Conservation (phyloP, 352 stramenopile species). For the Phytophthora syringae region DNA sequence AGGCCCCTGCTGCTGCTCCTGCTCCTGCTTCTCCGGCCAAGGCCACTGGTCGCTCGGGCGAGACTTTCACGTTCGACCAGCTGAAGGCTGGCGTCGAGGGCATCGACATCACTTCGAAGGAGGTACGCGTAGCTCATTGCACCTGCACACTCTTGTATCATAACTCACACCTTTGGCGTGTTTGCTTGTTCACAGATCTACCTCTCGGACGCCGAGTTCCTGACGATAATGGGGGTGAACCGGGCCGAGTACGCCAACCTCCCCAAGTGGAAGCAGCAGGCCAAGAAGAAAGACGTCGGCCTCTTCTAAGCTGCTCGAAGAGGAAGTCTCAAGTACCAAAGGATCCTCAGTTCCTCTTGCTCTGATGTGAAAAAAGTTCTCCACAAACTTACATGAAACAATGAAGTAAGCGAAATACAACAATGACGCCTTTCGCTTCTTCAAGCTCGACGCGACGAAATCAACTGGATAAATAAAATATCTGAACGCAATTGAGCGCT, state of each 20-base stretch:
- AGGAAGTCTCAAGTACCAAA: not conserved
- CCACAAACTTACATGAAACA: conserved; percentile 26
- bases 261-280: conserved; percentile 89
- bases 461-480: conserved; percentile 22
- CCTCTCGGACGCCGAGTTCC: conserved; percentile 82
- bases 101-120: conserved; percentile 78
- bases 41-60: conserved; percentile 34
- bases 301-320: conserved; percentile 75
- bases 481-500: conserved; percentile 23
- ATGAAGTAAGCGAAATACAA: conserved; percentile 32
- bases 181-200: conserved; percentile 47
- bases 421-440: not conserved
- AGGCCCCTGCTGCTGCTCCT: conserved; percentile 18
- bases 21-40: conserved; percentile 28
- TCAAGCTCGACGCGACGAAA: conserved; percentile 15
- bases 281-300: conserved; percentile 87
- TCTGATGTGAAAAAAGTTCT: conserved; percentile 12
- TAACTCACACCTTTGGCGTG: conserved; percentile 33
- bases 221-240: conserved; percentile 64
- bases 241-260: conserved; percentile 68
- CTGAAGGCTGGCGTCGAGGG: conserved; percentile 76
- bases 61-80: conserved; percentile 71
- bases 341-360: not conserved
- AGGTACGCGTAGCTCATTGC: conserved; percentile 53
- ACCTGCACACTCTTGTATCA: conserved; percentile 23